Percentiles rank a stretch among this genome's conserved stretches.
Evolutionary conservation across 768 basidiomycete species (phyloP).

Genomic region (Fistulinella prunicolor): DNA sequence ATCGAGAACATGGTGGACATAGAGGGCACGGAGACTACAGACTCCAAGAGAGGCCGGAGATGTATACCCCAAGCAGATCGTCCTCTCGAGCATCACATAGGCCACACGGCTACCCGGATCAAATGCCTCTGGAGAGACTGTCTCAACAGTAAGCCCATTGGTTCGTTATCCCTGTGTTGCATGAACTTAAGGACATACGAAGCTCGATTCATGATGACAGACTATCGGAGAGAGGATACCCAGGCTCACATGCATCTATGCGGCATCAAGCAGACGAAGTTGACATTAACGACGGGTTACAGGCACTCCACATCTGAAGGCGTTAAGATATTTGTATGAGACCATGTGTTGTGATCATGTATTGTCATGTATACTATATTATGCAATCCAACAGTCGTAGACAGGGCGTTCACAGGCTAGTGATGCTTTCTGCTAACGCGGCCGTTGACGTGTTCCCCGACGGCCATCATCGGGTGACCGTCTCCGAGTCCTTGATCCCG

Average conservation of each 20-base stretch:
- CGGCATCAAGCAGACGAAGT: constrained; percentile 17
- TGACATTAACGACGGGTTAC: constrained; percentile 22
- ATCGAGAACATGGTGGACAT: constrained; percentile 15
- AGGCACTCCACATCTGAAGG: constrained; percentile 24
- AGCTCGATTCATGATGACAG: constrained; percentile 28
- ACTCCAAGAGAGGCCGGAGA: constrained; percentile 13
- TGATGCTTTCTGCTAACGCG: constrained; percentile 3
- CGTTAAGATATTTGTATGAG: constrained; percentile 6
- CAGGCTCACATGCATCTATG: constrained; percentile 14
- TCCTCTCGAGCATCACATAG: constrained; percentile 30
- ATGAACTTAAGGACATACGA: constrained; percentile 8
- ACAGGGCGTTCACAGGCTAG: neutral
- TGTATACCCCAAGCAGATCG: constrained; percentile 16
- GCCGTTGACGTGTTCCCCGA: constrained; percentile 2
- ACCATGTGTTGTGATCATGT: constrained; percentile 2
- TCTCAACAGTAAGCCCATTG: constrained; percentile 20
- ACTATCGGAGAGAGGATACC: constrained; percentile 21
- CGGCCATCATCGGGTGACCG: neutral
- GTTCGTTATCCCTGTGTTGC: neutral
- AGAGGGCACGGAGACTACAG: constrained; percentile 16
- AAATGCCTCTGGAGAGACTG: constrained; percentile 15
- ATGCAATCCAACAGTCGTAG: neutral
- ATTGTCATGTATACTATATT: constrained; percentile 9
- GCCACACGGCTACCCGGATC: constrained; percentile 17
- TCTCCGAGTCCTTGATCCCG: constrained; percentile 22